Evolutionary conservation across 306 rosid genomes (phyloP).

Genomic region (Cucurbita argyrosperma): DNA sequence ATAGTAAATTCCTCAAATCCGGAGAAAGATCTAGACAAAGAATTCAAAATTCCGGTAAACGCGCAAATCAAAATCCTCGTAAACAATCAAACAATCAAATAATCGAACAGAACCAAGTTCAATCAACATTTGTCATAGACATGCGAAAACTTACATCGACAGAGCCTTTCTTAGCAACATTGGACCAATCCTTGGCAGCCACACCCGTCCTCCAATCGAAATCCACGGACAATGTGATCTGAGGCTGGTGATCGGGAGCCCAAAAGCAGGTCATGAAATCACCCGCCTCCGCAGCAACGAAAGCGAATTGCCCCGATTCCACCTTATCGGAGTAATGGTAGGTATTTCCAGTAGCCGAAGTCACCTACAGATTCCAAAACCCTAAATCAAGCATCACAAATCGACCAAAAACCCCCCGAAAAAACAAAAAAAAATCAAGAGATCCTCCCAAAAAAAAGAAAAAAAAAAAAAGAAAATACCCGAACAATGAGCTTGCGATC

Average conservation of each 20-base stretch:
- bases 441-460: background rate
- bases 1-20: background rate
- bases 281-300: constrained; percentile 60
- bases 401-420: background rate
- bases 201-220: constrained; percentile 92
- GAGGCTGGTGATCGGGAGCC: constrained; percentile 55
- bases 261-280: constrained; percentile 84
- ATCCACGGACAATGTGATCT: constrained; percentile 40
- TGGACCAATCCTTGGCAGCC: constrained; percentile 88
- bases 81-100: background rate
- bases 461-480: constrained; percentile 19
- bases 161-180: constrained; percentile 85
- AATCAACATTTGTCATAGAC: background rate
- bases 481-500: constrained; percentile 63
- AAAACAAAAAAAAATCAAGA: background rate
- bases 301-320: constrained; percentile 55
- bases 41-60: background rate
- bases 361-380: constrained; percentile 40
- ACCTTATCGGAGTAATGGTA: constrained; percentile 59
- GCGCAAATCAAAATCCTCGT: background rate
- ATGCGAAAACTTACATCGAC: constrained; percentile 54
- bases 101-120: background rate
- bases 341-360: constrained; percentile 60
- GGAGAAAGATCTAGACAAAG: background rate
- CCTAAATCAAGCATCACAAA: background rate